Base-by-base conservation (phyloP, 2,329 filamentous ascomycete species). In the Sclerotinia subarctica region DNA sequence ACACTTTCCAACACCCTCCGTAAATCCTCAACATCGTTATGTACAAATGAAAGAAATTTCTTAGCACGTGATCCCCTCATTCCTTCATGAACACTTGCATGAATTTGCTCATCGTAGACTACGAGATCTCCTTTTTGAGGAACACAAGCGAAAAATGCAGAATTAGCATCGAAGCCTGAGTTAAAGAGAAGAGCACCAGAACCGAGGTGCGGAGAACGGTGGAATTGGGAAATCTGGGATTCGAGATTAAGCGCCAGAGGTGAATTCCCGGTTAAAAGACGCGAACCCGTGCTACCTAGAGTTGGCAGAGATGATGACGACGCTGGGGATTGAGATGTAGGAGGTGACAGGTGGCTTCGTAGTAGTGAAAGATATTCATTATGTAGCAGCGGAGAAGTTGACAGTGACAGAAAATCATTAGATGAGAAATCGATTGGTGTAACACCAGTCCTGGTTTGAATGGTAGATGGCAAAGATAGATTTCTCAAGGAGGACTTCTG, bases 211-310 rank as follows among this genome's bases (percentile, higher is more conserved):
- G 84, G 81, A 0, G 87, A 86, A 24, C 81, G 78, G 73, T 91
- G 87, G 73, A 90, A 90, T 0, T 69, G 72, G 0, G 88, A 86
- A 66, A 91, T 85, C 35, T 82, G 80, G 1, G 73, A 71, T 71
- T 91, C 88, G 1, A 88, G 78, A n/a, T 82, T 75, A 69, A 89
- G 83, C 0, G 86, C 83, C 73, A 88, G 89, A 0, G 73, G 49
- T 1, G 84, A 88, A 74, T 90, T 91, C 2, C 89, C 89, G 71
- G 90, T 86, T 5, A 90, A 79, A 0, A 91, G 80, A 10, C 89
- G 82, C 0, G 87, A 89, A 2, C 89, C 88, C 0, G 83, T 82
- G 17, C 64, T 69, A 11, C 74, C 73, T 32, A 75, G 64, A 1
- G 64, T 67, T 44, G 51, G 58, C 11, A 17, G 47, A 11, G 5